Conservation (phyloP, 495 filamentous ascomycete genomes). For the Polyplosphaeria fusca region DNA sequence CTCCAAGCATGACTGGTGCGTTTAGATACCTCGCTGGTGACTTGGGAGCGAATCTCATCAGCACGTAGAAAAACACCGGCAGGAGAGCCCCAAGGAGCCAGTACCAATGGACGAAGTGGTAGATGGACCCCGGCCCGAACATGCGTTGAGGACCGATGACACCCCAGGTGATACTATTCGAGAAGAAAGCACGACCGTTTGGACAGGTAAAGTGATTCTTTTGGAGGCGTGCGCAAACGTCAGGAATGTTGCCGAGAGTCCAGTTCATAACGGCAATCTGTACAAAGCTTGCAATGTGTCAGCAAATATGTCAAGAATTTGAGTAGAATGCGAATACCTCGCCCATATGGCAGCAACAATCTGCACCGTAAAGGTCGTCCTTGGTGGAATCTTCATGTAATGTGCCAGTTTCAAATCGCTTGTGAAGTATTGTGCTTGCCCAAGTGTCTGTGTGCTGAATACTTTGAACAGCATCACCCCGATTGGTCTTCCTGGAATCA, state of each 20-base stretch:
- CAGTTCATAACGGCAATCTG: slow-evolving; percentile 46
- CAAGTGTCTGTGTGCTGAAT: slow-evolving; percentile 27
- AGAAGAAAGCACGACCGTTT: slow-evolving; percentile 34
- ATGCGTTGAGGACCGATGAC: slow-evolving; percentile 53
- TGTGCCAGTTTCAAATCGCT: slow-evolving; percentile 50
- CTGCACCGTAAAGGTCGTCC: slow-evolving; percentile 44
- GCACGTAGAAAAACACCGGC: slow-evolving; percentile 49
- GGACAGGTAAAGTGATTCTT: slow-evolving; percentile 32
- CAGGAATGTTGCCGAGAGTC: slow-evolving; percentile 44
- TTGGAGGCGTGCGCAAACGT: slow-evolving; percentile 41
- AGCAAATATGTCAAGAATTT: too few relatives aligned
- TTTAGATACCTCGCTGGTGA: slow-evolving; percentile 45
- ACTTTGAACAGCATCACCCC: slow-evolving; percentile 45
- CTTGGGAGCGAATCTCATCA: slow-evolving; percentile 47
- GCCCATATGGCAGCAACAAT: slow-evolving; percentile 44
- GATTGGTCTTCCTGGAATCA: slow-evolving; percentile 39
- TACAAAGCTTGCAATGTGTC: too few relatives aligned
- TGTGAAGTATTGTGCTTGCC: slow-evolving; percentile 40
- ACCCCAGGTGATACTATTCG: slow-evolving; percentile 56
- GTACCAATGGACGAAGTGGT: slow-evolving; percentile 49
- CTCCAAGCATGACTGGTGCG: slow-evolving; percentile 51
- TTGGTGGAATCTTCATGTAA: slow-evolving; percentile 47
- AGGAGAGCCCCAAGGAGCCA: slow-evolving; percentile 51
- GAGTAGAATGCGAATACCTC: too few relatives aligned
- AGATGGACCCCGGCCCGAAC: slow-evolving; percentile 51